A percentile compares a stretch with the other conserved stretches of the same genome.
These are phyloP conservation scores for Lathyrus sativus DNA, from an alignment of 306 rosid genomes.

Conservation along the genomic window DNA sequence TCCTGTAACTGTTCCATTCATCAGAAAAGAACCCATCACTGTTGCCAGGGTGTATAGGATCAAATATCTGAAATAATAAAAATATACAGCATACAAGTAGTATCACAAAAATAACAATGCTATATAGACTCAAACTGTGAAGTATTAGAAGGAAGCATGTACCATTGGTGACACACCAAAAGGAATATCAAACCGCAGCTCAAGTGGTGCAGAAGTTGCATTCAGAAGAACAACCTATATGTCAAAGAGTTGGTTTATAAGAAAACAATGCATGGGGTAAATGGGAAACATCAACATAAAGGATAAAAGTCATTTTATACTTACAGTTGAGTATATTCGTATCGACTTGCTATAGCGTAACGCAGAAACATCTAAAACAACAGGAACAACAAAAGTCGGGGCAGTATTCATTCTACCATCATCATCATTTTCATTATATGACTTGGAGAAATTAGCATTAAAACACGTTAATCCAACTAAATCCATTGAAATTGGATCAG, in stretches of 20 bases:
- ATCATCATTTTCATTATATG: constrained; percentile 43
- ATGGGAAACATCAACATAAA: constrained; percentile 25
- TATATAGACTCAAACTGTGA: constrained; percentile 8
- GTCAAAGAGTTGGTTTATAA: constrained; percentile 31
- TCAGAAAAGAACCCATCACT: too few relatives aligned
- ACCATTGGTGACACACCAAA: constrained; percentile 92
- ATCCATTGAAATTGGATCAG: constrained; percentile 90
- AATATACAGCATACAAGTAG: constrained; percentile 24
- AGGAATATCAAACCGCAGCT: constrained; percentile 96
- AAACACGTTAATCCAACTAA: constrained; percentile 85
- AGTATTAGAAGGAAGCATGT: constrained; percentile 25
- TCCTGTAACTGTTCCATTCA: too few relatives aligned
- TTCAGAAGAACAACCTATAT: constrained; percentile 85
- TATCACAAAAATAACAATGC: constrained; percentile 10
- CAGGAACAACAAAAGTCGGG: constrained; percentile 76
- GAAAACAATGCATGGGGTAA: constrained; percentile 4
- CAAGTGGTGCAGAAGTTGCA: constrained; percentile 73
- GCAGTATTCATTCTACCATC: constrained; percentile 42
- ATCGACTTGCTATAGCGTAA: constrained; percentile 83
- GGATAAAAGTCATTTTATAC: constrained; percentile 41
- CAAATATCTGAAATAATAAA: constrained; percentile 66
- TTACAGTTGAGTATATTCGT: constrained; percentile 86
- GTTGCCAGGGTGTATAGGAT: constrained; percentile 89
- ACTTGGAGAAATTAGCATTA: constrained; percentile 82
- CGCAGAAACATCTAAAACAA: constrained; percentile 87